phyloP scores from a whole-genome alignment of 1,284 basidiomycete species.

The Apiotrichum siamense region DNA sequence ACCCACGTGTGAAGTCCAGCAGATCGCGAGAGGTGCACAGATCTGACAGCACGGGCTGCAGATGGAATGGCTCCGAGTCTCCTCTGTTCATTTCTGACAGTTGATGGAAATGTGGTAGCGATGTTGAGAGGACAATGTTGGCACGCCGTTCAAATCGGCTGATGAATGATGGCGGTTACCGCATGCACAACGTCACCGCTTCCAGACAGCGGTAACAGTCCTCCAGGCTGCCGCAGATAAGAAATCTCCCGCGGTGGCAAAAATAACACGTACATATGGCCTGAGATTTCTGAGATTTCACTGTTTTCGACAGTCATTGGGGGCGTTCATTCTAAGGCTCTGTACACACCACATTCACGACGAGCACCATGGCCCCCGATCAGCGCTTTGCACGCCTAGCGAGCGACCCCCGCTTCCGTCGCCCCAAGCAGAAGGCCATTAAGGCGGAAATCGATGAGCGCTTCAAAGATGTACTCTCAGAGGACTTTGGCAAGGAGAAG shows the following conservation, averaged over 20 bases:
- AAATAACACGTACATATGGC: not conserved
- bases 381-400: conserved; percentile 78
- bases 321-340: not conserved
- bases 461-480: conserved; percentile 74
- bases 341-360: not conserved
- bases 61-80: conserved; percentile 27
- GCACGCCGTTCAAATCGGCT: not conserved
- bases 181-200: conserved; percentile 9
- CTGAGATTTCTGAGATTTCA: conserved; percentile 1
- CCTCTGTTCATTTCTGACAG: not conserved
- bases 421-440: conserved; percentile 67
- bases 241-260: conserved; percentile 1
- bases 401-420: conserved; percentile 88
- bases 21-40: conserved; percentile 38
- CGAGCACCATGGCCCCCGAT: conserved; percentile 48
- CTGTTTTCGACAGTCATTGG: not conserved
- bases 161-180: not conserved
- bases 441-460: conserved; percentile 89
- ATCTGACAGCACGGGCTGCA: conserved; percentile 38
- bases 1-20: conserved; percentile 27
- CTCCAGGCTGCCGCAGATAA: conserved; percentile 2
- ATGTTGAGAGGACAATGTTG: not conserved
- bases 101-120: not conserved
- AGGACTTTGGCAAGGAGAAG: conserved; percentile 44
- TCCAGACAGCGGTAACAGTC: not conserved